Evolutionary conservation across 1,284 basidiomycete genomes (phyloP).

Genomic region (Naganishia sp.): DNA sequence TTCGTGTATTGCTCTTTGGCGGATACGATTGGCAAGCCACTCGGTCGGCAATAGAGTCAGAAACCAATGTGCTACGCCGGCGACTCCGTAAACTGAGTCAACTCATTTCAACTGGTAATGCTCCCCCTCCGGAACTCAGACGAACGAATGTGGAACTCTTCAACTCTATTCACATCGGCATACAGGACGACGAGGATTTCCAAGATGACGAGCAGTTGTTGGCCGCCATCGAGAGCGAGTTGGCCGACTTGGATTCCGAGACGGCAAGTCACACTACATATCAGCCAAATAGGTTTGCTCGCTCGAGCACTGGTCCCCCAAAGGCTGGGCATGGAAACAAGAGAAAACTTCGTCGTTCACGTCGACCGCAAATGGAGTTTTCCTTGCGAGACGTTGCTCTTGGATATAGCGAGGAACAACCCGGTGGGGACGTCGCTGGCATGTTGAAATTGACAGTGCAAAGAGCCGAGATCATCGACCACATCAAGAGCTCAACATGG

Average conservation of each 20-base stretch:
- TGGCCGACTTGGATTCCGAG: constrained; percentile 66
- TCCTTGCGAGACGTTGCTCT: constrained; percentile 66
- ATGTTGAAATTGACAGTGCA: constrained; percentile 6
- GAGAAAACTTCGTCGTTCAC: constrained; percentile 59
- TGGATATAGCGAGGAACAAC: constrained; percentile 61
- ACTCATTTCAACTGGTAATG: constrained; percentile 87
- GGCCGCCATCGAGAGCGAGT: constrained; percentile 86
- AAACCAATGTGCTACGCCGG: constrained; percentile 81
- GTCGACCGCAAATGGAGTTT: constrained; percentile 80
- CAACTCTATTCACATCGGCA: constrained; percentile 88
- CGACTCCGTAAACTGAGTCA: constrained; percentile 88
- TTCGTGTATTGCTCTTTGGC: constrained; percentile 64
- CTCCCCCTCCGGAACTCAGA: constrained; percentile 65
- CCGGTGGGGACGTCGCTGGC: constrained; percentile 32
- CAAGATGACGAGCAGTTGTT: constrained; percentile 75
- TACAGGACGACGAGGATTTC: constrained; percentile 69
- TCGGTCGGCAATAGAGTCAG: constrained; percentile 80
- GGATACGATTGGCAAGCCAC: constrained; percentile 93
- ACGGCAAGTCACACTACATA: constrained; percentile 68
- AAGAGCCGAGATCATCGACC: constrained; percentile 82
- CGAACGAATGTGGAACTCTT: constrained; percentile 68
- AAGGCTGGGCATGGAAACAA: constrained; percentile 1
- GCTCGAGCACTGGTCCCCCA: constrained; percentile 54
- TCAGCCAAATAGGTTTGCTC: constrained; percentile 70
- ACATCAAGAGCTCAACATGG: constrained; percentile 98